Evolutionary conservation across 305 asterid species (phyloP), one percentile per base, ranked within the genome.

Genomic region (Withania somnifera): DNA sequence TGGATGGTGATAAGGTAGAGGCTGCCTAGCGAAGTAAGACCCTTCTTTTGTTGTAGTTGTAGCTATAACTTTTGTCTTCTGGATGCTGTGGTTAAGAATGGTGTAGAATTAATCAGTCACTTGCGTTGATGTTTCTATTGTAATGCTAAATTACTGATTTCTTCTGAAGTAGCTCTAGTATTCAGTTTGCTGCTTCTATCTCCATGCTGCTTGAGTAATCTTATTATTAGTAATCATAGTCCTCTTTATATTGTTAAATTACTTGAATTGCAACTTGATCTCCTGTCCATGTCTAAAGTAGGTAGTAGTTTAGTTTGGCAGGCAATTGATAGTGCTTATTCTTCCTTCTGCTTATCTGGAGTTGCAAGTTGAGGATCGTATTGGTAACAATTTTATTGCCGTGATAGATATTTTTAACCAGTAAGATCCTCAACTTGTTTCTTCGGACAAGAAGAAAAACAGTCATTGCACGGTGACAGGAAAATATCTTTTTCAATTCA

Each of bases 1-100:
- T 88, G 40, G 94, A 92, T 22, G 97, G 93, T 24, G 98, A 93
- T 51, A 93, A 89, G 93, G 97, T 92, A 60, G 91, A 93, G 93
- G 93, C 89, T 78, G 89, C 93, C n/a, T 96, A 88, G 91, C 84
- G 73, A 85, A 75, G 87, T 88, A 86, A 82, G 36, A 81, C 60
- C 54, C 76, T 28, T 85, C 85, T 83, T 67, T 60, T 79, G 84
- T 67, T 87, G 89, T 90, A 88, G 87, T 82, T 83, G 82, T 88
- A 85, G 84, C 38, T 81, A 66, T 24, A n/a, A n/a, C 58, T 60
- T 84, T 80, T 57, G 22, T 42, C 45, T 81, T 54, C 34, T 66
- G 83, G 51, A 81, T 81, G 83, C 66, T 81, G 15, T 81, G 51
- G 67, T 81, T 32, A 47, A 54, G 82, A 32, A 81, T 71, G 83